Evolutionary conservation across 768 basidiomycete species (phyloP).

Genomic region (Mycena vitilis): DNA sequence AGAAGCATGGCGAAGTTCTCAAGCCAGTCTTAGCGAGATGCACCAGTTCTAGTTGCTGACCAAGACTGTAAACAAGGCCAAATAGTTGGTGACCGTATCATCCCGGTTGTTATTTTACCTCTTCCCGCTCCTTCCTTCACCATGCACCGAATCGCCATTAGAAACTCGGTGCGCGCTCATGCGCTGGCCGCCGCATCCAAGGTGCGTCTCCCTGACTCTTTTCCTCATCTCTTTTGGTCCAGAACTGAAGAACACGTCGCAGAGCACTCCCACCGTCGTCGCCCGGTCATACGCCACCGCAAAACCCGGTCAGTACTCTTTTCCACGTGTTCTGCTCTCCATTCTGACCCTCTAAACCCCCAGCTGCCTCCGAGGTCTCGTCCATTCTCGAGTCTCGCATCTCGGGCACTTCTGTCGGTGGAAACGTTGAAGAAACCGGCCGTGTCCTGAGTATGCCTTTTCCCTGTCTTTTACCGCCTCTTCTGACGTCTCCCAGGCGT

Average conservation of each 20-base stretch:
- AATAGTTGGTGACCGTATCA: slow-evolving; percentile 20
- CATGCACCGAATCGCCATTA: slow-evolving; percentile 87
- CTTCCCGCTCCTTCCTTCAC: slow-evolving; percentile 54
- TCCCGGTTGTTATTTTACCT: slow-evolving; percentile 17
- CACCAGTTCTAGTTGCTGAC: too few relatives aligned
- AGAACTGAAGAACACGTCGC: slow-evolving; percentile 40
- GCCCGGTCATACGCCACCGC: slow-evolving; percentile 96
- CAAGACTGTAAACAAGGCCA: not conserved
- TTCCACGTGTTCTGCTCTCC: slow-evolving; percentile 35
- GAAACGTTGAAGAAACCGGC: slow-evolving; percentile 98
- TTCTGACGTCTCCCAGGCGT: slow-evolving; percentile 70
- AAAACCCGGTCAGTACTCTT: slow-evolving; percentile 84
- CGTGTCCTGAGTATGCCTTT: slow-evolving; percentile 89
- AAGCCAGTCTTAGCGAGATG: too few relatives aligned
- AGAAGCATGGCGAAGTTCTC: too few relatives aligned
- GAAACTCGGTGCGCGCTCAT: slow-evolving; percentile 85
- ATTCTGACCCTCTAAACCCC: slow-evolving; percentile 35
- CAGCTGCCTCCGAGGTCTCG: slow-evolving; percentile 99
- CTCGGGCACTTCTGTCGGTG: slow-evolving; percentile 88
- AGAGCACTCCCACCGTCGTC: slow-evolving; percentile 63
- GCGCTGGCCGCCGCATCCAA: slow-evolving; percentile 74
- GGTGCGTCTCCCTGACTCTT: slow-evolving; percentile 53
- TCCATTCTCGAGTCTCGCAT: slow-evolving; percentile 99
- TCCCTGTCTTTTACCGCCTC: slow-evolving; percentile 27
- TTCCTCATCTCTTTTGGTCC: slow-evolving; percentile 40